Evolutionary conservation across 495 filamentous ascomycete species (phyloP), one percentile per base, ranked within the genome.

Genomic region (Xylaria cubensis): DNA sequence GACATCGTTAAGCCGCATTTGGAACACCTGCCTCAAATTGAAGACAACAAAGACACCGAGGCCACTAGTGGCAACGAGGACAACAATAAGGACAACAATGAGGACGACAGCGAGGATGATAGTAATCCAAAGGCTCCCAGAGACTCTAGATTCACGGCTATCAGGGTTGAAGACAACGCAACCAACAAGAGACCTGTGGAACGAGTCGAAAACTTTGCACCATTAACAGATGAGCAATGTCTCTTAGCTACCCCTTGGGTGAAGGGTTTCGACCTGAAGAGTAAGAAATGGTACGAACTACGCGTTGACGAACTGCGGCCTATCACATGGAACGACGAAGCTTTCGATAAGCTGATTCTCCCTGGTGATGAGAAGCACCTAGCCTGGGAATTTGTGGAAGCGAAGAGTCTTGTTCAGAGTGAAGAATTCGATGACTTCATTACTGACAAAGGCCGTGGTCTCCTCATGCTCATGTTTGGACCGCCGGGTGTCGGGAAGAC

Each of bases 401-500:
- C 70, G 15, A 77, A 82, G 72, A 69, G 72, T 26, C 72, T 73
- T 10, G 72, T 74, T 24, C 75, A 72, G 0, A 78, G 77, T 67
- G 92, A 89, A 46, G 12, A 46, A 3, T 91, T 93, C 72, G 75
- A 80, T 36, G 83, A 87, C 67, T 78, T 85, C 51, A 82, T 85
- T 26, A 55, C 74, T 15, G 81, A 82, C n/a, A 88, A 88, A 74
- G 88, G 87, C 21, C 79, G 78, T 26, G 88, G 86, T 4, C 77
- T 89, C n/a, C 83, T 86, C n/a, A 82, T 85, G 19, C 80, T 90
- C 4, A 81, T 90, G 4, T 84, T 85, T 62, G 89, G 89, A 0
- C 77, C 77, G 0, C 87, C 89, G 0, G 88, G 88, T 0, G 82
- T 85, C 1, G 88, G 88, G 3, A 90, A 91, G 74, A 90, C 89